phyloP scores from a whole-genome alignment of 768 basidiomycete genomes.

The Infundibulicybe gibba region DNA sequence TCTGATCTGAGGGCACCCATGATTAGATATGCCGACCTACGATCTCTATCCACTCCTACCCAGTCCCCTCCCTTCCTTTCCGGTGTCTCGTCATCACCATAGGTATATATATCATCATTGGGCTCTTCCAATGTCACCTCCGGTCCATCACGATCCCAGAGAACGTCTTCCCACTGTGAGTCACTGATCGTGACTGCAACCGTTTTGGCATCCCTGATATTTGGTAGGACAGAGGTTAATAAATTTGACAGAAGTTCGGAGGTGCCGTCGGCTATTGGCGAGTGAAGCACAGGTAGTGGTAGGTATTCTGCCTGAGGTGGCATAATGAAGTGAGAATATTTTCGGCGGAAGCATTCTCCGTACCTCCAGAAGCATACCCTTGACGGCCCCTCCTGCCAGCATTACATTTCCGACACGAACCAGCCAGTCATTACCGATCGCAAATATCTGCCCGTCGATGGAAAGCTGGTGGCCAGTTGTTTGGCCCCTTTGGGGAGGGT shows the following conservation, averaged over 20 bases:
- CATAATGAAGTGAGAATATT: not conserved
- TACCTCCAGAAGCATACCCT: conserved; percentile 86
- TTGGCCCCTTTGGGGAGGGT: conserved; percentile 40
- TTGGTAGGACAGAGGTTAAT: conserved; percentile 71
- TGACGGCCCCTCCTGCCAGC: conserved; percentile 68
- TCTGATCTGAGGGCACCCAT: conserved; percentile 74
- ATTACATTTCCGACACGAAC: conserved; percentile 78
- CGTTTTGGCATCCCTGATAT: conserved; percentile 67
- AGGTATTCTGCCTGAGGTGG: conserved; percentile 74
- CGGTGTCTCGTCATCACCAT: conserved; percentile 52
- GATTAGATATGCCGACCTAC: conserved; percentile 75
- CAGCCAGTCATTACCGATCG: conserved; percentile 80
- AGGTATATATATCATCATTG: conserved; percentile 57
- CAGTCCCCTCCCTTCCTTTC: conserved; percentile 60
- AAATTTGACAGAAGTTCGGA: conserved; percentile 75
- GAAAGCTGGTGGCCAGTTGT: conserved; percentile 56
- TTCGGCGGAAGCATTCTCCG: conserved; percentile 1
- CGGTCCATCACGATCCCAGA: conserved; percentile 73
- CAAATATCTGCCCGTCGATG: conserved; percentile 71
- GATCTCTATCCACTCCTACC: conserved; percentile 75
- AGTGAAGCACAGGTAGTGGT: conserved; percentile 66
- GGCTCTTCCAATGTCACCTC: conserved; percentile 24
- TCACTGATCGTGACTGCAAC: conserved; percentile 78
- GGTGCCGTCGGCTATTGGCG: conserved; percentile 60
- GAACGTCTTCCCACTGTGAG: conserved; percentile 76